A percentile compares a stretch with the other conserved stretches of the same genome.
phyloP scores from a whole-genome alignment of 2,329 filamentous ascomycete genomes.

The Onygenales sp. region DNA sequence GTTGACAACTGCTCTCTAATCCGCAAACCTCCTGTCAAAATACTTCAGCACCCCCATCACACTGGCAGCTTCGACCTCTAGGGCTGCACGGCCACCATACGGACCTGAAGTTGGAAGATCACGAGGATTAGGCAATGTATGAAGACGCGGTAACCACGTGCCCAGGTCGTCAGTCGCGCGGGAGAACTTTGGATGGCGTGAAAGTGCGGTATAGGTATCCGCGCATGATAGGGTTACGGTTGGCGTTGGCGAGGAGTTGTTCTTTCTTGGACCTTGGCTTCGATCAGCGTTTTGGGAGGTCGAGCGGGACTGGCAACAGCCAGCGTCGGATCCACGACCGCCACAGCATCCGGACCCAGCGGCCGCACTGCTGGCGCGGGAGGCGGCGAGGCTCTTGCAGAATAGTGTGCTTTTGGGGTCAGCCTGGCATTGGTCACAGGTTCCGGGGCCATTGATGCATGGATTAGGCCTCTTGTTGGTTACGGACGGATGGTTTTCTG shows the following conservation, averaged over 20 bases:
- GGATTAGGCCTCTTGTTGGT: constrained; percentile 27
- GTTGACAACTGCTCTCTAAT: constrained; percentile 32
- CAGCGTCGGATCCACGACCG: constrained; percentile 48
- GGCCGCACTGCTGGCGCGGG: constrained; percentile 26
- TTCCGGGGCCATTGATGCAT: constrained; percentile 62
- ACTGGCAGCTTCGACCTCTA: constrained; percentile 73
- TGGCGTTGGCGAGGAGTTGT: constrained; percentile 23
- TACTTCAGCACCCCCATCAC: constrained; percentile 79
- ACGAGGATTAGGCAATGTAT: constrained; percentile 41
- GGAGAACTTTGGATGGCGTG: constrained; percentile 66
- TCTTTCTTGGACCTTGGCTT: constrained; percentile 13
- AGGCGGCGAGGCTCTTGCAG: constrained; percentile 70
- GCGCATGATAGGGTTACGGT: constrained; percentile 59
- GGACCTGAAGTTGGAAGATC: constrained; percentile 20
- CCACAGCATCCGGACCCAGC: constrained; percentile 48
- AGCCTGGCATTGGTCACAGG: constrained; percentile 66
- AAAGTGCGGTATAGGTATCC: constrained; percentile 68
- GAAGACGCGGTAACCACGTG: constrained; percentile 66
- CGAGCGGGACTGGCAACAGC: constrained; percentile 48
- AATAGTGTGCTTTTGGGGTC: constrained; percentile 75
- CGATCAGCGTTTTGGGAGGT: constrained; percentile 16
- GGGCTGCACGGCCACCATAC: constrained; percentile 40
- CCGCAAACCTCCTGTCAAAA: constrained; percentile 62
- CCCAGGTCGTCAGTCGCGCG: constrained; percentile 63
- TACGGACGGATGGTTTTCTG: constrained; percentile 34